Evolutionary conservation across 192 early-diverging fungal genomes (phyloP).

Genomic region (Chytriomyces sp.): DNA sequence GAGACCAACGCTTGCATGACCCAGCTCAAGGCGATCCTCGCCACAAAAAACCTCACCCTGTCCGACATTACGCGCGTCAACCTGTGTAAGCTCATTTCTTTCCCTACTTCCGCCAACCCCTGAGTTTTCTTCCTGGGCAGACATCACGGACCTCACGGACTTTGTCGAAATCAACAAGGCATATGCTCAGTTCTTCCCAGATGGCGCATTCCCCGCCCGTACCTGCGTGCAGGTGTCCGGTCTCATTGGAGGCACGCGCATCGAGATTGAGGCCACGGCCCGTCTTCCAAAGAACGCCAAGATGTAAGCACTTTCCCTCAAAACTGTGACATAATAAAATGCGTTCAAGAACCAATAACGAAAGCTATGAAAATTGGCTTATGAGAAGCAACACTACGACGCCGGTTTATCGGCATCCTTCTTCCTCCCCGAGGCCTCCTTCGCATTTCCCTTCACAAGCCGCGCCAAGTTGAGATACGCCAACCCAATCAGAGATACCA

Average conservation of each 20-base stretch:
- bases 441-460: slow-evolving; percentile 20
- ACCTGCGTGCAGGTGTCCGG: slow-evolving; percentile 20
- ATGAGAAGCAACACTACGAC: no score
- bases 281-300: neutral
- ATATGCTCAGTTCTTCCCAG: slow-evolving; percentile 17
- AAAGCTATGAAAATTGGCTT: no score
- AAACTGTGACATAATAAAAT: no score
- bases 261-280: slow-evolving; percentile 29
- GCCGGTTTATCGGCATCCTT: no score
- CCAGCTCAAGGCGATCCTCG: slow-evolving; percentile 19
- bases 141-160: slow-evolving; percentile 27
- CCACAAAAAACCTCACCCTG: neutral
- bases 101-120: neutral
- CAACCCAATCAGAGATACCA: slow-evolving; percentile 20
- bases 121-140: neutral
- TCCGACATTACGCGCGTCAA: slow-evolving; percentile 23
- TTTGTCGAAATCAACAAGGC: slow-evolving; percentile 30
- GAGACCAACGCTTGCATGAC: slow-evolving; percentile 25
- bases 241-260: slow-evolving; percentile 19
- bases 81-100: slow-evolving; percentile 6
- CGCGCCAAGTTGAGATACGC: slow-evolving; percentile 19
- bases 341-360: no score
- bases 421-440: no score
- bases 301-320: no score
- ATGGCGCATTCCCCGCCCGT: slow-evolving; percentile 23